Conservation (phyloP, 345 rosid genomes). For the Brassica juncea region DNA sequence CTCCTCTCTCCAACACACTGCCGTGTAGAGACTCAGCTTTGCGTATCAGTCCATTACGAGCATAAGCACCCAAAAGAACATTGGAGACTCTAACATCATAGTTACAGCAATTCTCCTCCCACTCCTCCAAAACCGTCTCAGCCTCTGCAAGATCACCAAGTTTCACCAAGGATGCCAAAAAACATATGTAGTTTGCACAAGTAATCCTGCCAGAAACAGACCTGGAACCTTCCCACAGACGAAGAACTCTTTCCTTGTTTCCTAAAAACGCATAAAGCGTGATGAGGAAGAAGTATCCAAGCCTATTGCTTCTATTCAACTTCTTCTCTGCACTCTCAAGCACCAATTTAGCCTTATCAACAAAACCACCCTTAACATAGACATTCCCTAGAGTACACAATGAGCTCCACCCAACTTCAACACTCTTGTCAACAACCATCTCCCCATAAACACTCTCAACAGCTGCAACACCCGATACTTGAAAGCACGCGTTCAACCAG, state of each 20-base stretch:
- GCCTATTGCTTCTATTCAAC: slow-evolving; percentile 44
- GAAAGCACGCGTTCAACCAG: slow-evolving; percentile 58
- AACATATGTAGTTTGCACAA: slow-evolving; percentile 55
- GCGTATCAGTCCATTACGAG: slow-evolving; percentile 42
- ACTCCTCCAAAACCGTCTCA: slow-evolving; percentile 48
- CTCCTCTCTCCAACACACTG: slow-evolving; percentile 53
- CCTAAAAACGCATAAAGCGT: slow-evolving; percentile 47
- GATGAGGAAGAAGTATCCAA: slow-evolving; percentile 56
- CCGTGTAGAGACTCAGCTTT: slow-evolving; percentile 53
- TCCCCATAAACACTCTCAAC: slow-evolving; percentile 52
- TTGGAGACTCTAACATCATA: slow-evolving; percentile 62
- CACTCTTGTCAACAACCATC: slow-evolving; percentile 52
- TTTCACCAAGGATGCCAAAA: slow-evolving; percentile 56
- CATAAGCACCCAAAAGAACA: slow-evolving; percentile 61
- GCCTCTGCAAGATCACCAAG: slow-evolving; percentile 46
- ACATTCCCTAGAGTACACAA: slow-evolving; percentile 53
- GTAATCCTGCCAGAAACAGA: slow-evolving; percentile 48
- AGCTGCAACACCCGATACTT: slow-evolving; percentile 31
- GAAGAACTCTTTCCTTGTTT: slow-evolving; percentile 49
- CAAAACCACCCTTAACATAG: slow-evolving; percentile 49
- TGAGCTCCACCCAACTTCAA: slow-evolving; percentile 62
- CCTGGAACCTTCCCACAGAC: slow-evolving; percentile 56
- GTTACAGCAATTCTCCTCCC: slow-evolving; percentile 50
- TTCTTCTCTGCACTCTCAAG: slow-evolving; percentile 51
- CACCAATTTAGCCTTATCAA: slow-evolving; percentile 47